phyloP scores from a whole-genome alignment of 768 basidiomycete genomes.

The Termitomyces sp. region DNA sequence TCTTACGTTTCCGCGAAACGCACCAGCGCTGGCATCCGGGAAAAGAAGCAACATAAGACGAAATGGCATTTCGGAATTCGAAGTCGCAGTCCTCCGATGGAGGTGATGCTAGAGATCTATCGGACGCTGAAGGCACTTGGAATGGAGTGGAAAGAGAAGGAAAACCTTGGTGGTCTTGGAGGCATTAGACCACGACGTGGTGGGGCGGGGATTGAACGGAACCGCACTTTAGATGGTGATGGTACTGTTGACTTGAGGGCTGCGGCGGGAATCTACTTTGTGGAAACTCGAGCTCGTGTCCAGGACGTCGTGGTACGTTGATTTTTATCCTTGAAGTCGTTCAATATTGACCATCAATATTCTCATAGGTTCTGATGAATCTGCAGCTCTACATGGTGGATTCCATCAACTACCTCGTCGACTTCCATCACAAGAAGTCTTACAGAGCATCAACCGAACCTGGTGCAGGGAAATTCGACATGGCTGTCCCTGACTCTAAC shows the following conservation, averaged over 20 bases:
- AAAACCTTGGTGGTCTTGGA: constrained; percentile 70
- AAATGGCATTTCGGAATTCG: constrained; percentile 99
- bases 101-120: constrained; percentile 99
- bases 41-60: constrained; percentile 74
- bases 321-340: constrained; percentile 1
- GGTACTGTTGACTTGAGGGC: constrained; percentile 64
- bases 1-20: constrained; percentile 62
- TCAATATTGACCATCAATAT: not conserved
- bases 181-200: constrained; percentile 39
- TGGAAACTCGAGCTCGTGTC: constrained; percentile 89
- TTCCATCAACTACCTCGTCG: constrained; percentile 93
- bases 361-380: constrained; percentile 86
- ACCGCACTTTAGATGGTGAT: constrained; percentile 56
- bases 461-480: constrained; percentile 71
- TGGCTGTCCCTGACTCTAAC: constrained; percentile 48
- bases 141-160: constrained; percentile 98
- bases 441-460: constrained; percentile 73
- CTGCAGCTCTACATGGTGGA: constrained; percentile 97
- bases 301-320: constrained; percentile 85
- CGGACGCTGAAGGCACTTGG: constrained; percentile 83
- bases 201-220: constrained; percentile 56
- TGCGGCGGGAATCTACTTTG: constrained; percentile 82
- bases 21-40: constrained; percentile 36
- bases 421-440: constrained; percentile 97
- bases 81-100: constrained; percentile 93